Evolutionary conservation across 441 rosid genomes (phyloP), one percentile per base, ranked within the genome.

Genomic region (Geranium incanum): DNA sequence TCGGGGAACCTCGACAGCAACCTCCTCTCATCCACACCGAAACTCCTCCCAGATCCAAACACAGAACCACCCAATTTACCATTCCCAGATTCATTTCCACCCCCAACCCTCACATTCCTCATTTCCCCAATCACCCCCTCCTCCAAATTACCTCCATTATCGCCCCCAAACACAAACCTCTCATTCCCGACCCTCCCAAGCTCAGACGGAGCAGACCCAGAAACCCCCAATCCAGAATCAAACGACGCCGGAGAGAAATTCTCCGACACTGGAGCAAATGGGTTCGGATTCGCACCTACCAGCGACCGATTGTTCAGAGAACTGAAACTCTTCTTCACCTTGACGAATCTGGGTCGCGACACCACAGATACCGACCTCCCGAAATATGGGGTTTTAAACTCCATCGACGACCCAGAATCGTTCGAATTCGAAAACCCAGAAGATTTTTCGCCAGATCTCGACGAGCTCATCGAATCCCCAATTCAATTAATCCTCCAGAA

Each of bases 271-370:
- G 43, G 43, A 39, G 6, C 43, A 75, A 87, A 89, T 6, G 92
- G 91, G 70, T 88, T 91, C 66, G 77, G 86, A 60, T 88, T 84
- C 16, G 82, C 71, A 18, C 72, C 85, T 28, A 55, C 72, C 0
- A 80, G 37, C 12, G 83, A 76, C 45, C 83, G 84, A 68, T 69
- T 73, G 68, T 71, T 76, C 36, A 73, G 43, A 39, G 43, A 39
- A 7, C 43, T 76, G 81, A 72, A 87, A 85, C 76, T 71, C 13
- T 18, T 81, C 78, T 90, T 83, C 5, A 82, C 78, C 86, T 93
- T 89, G 1, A 69, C 68, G 43, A 87, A 71, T 77, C 88, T 88
- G 41, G 95, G 90, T 85, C 78, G 89, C 0, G 87, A 73, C 66
- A 84, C 83, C 52, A 71, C 84, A 36, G 85, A 76, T 28, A 33